phyloP scores from a whole-genome alignment of 2,329 filamentous ascomycete species.

The Pseudogymnoascus destructans region DNA sequence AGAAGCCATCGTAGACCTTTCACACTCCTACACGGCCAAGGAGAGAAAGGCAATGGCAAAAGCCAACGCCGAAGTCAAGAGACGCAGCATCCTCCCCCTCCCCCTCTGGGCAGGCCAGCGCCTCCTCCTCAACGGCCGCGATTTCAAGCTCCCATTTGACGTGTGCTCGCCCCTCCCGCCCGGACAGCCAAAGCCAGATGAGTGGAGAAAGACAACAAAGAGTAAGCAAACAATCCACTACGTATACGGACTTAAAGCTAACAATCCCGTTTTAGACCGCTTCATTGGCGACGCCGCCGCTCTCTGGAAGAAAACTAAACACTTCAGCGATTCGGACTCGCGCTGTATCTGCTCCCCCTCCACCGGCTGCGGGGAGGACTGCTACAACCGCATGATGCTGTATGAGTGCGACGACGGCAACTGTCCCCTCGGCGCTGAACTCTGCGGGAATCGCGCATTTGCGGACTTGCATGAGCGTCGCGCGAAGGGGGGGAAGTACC shows the following conservation, averaged over 20 bases:
- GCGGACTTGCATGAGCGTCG: slow-evolving; percentile 62
- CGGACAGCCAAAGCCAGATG: slow-evolving; percentile 80
- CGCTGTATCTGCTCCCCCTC: slow-evolving; percentile 68
- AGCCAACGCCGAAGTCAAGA: slow-evolving; percentile 29
- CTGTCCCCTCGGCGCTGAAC: slow-evolving; percentile 61
- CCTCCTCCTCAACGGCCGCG: slow-evolving; percentile 41
- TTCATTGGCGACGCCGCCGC: slow-evolving; percentile 75
- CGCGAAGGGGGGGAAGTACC: slow-evolving; percentile 70
- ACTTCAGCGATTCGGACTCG: slow-evolving; percentile 60
- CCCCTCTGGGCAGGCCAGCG: slow-evolving; percentile 64
- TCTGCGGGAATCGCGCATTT: slow-evolving; percentile 81
- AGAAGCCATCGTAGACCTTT: slow-evolving; percentile 25
- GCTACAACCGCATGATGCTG: slow-evolving; percentile 91
- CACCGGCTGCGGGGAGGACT: slow-evolving; percentile 74
- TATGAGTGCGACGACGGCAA: slow-evolving; percentile 92
- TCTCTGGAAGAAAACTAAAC: slow-evolving; percentile 68
- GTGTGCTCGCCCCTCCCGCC: slow-evolving; percentile 76
- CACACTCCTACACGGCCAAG: slow-evolving; percentile 12
- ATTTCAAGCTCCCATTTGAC: slow-evolving; percentile 84
- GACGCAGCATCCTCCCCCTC: slow-evolving; percentile 51
- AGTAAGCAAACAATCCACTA: slow-evolving; percentile 42
- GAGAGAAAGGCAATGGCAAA: slow-evolving; percentile 40
- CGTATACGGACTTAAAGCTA: slow-evolving; percentile 11
- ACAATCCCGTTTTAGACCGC: slow-evolving; percentile 47
- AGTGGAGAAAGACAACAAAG: slow-evolving; percentile 84